Percentiles rank a stretch among this genome's conserved stretches.
Evolutionary conservation across 257 asterid species (phyloP).

Genomic region (Solanum sitiens): DNA sequence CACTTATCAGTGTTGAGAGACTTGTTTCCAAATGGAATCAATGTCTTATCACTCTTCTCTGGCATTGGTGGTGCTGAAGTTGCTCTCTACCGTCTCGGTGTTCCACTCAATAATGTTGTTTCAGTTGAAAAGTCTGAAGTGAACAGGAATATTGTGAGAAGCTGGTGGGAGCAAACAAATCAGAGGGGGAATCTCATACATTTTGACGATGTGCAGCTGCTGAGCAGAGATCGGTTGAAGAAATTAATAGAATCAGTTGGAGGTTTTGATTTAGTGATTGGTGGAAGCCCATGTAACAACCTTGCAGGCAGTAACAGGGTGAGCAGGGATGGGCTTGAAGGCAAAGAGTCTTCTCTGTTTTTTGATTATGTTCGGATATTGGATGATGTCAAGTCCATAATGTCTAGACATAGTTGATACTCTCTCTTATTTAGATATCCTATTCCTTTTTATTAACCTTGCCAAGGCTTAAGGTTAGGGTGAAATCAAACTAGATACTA

Average conservation of each 20-base stretch:
- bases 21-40: constrained; percentile 58
- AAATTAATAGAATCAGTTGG: constrained; percentile 9
- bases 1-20: constrained; percentile 70
- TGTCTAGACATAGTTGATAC: background rate
- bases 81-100: constrained; percentile 75
- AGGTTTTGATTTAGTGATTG: constrained; percentile 18
- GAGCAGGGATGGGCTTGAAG: constrained; percentile 5
- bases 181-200: constrained; percentile 48
- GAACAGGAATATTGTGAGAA: constrained; percentile 49
- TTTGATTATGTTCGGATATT: constrained; percentile 4
- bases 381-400: constrained; percentile 2
- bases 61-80: constrained; percentile 97
- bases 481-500: background rate
- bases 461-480: background rate
- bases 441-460: background rate
- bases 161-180: constrained; percentile 95
- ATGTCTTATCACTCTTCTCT: constrained; percentile 67
- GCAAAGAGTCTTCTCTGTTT: constrained; percentile 1
- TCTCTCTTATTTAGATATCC: background rate
- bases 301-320: constrained; percentile 5
- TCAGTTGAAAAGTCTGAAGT: constrained; percentile 65
- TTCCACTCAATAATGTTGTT: constrained; percentile 52
- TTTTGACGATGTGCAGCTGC: constrained; percentile 42
- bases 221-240: constrained; percentile 30
- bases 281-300: constrained; percentile 3